Evolutionary conservation across 345 rosid genomes (phyloP).

Genomic region (Hevea brasiliensis): DNA sequence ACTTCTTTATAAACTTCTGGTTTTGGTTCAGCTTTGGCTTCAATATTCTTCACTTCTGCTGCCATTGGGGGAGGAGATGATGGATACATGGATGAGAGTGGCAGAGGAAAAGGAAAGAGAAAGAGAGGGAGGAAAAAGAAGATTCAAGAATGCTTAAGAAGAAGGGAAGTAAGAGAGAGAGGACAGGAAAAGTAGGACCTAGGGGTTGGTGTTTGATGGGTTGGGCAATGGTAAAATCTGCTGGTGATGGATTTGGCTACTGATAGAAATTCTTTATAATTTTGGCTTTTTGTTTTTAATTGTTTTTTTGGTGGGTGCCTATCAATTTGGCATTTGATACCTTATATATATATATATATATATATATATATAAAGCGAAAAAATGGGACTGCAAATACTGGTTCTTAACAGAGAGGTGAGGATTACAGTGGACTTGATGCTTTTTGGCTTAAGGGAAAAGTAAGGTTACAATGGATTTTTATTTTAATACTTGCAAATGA

Average conservation of each 20-base stretch:
- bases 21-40: slow-evolving; percentile 29
- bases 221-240: slow-evolving; percentile 15
- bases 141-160: slow-evolving; percentile 15
- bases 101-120: background rate
- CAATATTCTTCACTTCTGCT: slow-evolving; percentile 31
- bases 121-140: background rate
- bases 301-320: background rate
- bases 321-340: slow-evolving; percentile 19
- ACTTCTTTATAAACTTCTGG: slow-evolving; percentile 22
- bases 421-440: slow-evolving; percentile 6
- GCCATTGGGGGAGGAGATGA: slow-evolving; percentile 36
- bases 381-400: background rate
- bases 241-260: background rate
- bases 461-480: too few species aligned
- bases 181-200: slow-evolving; percentile 22
- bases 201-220: slow-evolving; percentile 22
- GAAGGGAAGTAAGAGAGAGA: background rate
- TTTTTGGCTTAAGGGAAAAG: background rate
- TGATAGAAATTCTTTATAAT: background rate
- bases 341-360: background rate
- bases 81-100: too few species aligned
- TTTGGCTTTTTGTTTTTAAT: too few species aligned
- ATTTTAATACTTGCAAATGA: too few species aligned
- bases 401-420: background rate
- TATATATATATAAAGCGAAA: too few species aligned